These are phyloP conservation scores for Entelexis paramagnoliae DNA, from an alignment of 1,139 yeast genomes.

Conservation along the genomic window DNA sequence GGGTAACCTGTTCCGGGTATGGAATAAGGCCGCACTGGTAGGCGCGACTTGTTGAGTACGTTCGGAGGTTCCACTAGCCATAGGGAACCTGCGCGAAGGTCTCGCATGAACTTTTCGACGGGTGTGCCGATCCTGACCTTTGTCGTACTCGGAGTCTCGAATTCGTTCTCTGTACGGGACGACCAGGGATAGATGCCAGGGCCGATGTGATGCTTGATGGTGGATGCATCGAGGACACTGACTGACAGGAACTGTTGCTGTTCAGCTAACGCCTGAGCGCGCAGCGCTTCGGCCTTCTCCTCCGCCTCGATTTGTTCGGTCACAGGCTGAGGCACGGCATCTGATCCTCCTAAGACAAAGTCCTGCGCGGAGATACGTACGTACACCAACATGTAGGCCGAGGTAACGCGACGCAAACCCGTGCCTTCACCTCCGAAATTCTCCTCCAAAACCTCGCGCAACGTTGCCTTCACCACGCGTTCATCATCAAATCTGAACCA, in stretches of 20 bases:
- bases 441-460: slow-evolving; percentile 77
- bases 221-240: slow-evolving; percentile 10
- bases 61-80: slow-evolving; percentile 14
- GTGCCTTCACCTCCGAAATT: slow-evolving; percentile 69
- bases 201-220: slow-evolving; percentile 15
- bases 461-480: slow-evolving; percentile 77
- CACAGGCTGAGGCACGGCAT: slow-evolving; percentile 56
- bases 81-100: slow-evolving; percentile 15
- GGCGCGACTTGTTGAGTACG: neutral
- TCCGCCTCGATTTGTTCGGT: slow-evolving; percentile 57
- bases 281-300: slow-evolving; percentile 42
- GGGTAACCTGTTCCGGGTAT: neutral
- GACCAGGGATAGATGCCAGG: slow-evolving; percentile 21
- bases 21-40: neutral
- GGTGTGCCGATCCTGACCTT: slow-evolving; percentile 15
- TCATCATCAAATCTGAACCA: slow-evolving; percentile 97
- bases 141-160: slow-evolving; percentile 11
- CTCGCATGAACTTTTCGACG: neutral
- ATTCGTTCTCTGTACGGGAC: slow-evolving; percentile 6
- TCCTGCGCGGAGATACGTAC: slow-evolving; percentile 54
- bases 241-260: slow-evolving; percentile 52
- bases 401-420: slow-evolving; percentile 54
- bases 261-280: slow-evolving; percentile 51
- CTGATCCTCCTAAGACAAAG: slow-evolving; percentile 48
- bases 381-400: slow-evolving; percentile 95